phyloP scores from a whole-genome alignment of 306 rosid species.

The Malus asiatica region DNA sequence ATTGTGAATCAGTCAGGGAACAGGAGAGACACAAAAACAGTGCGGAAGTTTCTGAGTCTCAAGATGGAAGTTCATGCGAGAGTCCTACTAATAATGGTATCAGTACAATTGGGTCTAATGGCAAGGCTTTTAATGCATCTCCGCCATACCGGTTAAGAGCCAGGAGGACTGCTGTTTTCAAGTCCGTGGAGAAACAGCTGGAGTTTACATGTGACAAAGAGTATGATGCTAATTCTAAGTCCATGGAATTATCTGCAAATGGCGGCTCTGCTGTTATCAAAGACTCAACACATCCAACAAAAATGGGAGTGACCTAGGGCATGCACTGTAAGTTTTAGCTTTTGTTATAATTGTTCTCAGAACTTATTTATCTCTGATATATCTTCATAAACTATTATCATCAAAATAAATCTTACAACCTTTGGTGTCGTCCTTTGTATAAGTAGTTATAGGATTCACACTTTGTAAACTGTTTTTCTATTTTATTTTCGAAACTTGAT shows the following conservation, averaged over 20 bases:
- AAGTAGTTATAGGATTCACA: background rate
- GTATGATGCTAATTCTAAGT: conserved; percentile 32
- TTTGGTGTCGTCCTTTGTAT: background rate
- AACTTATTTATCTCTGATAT: background rate
- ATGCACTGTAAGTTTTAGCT: conserved; percentile 35
- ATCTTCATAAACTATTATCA: background rate
- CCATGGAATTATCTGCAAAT: conserved; percentile 31
- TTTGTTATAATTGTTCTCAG: background rate
- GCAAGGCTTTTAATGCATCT: conserved; percentile 75
- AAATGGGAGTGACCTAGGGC: conserved; percentile 51
- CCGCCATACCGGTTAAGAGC: conserved; percentile 89
- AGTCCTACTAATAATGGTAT: conserved; percentile 43
- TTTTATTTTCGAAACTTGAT: background rate
- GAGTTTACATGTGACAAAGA: conserved; percentile 67
- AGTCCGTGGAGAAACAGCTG: conserved; percentile 94
- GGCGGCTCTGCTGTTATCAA: conserved; percentile 27
- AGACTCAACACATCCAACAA: conserved; percentile 44
- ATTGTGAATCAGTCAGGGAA: conserved; percentile 28
- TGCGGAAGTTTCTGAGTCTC: conserved; percentile 30
- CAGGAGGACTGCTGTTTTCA: conserved; percentile 63
- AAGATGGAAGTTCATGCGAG: conserved; percentile 30
- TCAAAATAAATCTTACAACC: background rate
- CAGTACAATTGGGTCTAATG: conserved; percentile 30
- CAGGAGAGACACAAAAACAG: conserved; percentile 23
- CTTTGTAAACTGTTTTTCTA: background rate